Evolutionary conservation across 805 yeast genomes (phyloP), one percentile per base, ranked within the genome.

Genomic region (Zygosaccharomyces bisporus): DNA sequence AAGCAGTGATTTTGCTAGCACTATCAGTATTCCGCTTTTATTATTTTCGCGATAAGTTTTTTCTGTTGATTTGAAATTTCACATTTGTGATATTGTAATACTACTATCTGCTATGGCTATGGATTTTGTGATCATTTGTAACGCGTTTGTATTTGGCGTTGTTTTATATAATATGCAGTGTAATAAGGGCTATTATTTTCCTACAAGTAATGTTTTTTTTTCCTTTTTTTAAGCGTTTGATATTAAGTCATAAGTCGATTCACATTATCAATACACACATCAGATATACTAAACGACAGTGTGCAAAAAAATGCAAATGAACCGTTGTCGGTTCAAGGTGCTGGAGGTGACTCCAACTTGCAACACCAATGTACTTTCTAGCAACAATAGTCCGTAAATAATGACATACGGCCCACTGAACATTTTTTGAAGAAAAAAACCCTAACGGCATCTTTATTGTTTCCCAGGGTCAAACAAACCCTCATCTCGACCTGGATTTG

Each of bases 391-490:
- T 25, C 12, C 40, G 40, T 37, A 12, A 4, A 16, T 10, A 3
- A 16, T 37, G 40, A 37, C 9, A 9, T 13, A 12, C 5, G 18
- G 18, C 25, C 19, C 4, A 9, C 6, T 16, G 12, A 35, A 21
- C 29, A 7, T 20, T 14, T n/a, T 35, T 21, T 21, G 6, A 20
- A 10, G 20, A 12, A 27, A 20, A 24, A 37, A 37, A 20, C 40
- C 40, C 30, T 23, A 37, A 37, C 13, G 24, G 20, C 10, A 14
- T 14, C 30, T 13, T 25, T 9, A 16, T 25, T 13, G 13, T 9
- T 13, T 25, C 31, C 10, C 33, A 37, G 40, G 40, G 33, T 25
- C 32, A 25, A 37, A 14, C 20, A 37, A 37, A 37, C 40, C 40
- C 40, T 37, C 40, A 37, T 37, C 32, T 24, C 21, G 14, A 25